Conservation (phyloP, 768 basidiomycete genomes). For the Harrya chromipes region DNA sequence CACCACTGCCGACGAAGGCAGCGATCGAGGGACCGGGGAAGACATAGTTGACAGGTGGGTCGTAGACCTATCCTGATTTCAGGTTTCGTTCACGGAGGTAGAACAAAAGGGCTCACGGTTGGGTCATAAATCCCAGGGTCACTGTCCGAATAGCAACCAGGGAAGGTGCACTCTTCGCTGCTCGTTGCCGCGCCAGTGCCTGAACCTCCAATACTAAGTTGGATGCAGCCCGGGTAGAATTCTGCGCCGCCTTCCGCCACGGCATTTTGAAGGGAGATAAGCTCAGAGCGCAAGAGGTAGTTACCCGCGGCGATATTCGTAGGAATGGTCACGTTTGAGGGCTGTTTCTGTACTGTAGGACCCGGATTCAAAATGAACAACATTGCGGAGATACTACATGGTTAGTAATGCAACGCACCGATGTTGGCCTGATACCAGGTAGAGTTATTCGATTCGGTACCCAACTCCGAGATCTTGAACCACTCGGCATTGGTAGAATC, state of each 20-base stretch:
- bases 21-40: slow-evolving; percentile 57
- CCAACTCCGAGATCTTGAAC: slow-evolving; percentile 69
- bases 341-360: slow-evolving; percentile 33
- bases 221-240: slow-evolving; percentile 32
- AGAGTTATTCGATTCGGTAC: slow-evolving; percentile 30
- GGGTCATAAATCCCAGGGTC: slow-evolving; percentile 68
- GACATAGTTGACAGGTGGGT: slow-evolving; percentile 35
- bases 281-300: slow-evolving; percentile 75
- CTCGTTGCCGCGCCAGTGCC: slow-evolving; percentile 18
- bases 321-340: slow-evolving; percentile 46
- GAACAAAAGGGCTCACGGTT: slow-evolving; percentile 27
- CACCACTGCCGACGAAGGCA: slow-evolving; percentile 32
- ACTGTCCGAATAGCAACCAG: slow-evolving; percentile 65
- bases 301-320: slow-evolving; percentile 56
- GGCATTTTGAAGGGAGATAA: slow-evolving; percentile 75
- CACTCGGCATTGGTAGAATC: slow-evolving; percentile 57
- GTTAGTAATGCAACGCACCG: slow-evolving; percentile 35
- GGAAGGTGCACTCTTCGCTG: slow-evolving; percentile 50
- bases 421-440: slow-evolving; percentile 52
- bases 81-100: not conserved
- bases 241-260: slow-evolving; percentile 50
- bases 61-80: slow-evolving; percentile 24
- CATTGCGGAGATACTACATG: not conserved
- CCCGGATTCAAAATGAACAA: not conserved
- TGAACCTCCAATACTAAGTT: slow-evolving; percentile 29